These are phyloP conservation scores for Hypomontagnella monticulosa DNA, from an alignment of 495 filamentous ascomycete species.

Conservation along the genomic window DNA sequence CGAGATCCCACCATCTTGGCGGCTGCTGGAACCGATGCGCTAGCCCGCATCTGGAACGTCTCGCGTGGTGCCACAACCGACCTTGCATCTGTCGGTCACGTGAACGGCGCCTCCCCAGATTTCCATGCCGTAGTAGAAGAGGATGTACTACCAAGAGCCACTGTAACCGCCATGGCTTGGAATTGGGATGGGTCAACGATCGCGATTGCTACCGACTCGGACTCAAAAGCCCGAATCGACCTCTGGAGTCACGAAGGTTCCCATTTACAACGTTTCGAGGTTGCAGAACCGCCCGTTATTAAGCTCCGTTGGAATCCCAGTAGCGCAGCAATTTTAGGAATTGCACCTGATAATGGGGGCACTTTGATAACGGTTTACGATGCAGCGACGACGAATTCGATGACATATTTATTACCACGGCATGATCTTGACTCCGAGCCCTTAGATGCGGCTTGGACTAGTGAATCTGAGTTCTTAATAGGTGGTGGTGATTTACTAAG, in stretches of 20 bases:
- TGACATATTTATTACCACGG: conserved; percentile 53
- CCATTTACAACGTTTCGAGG: conserved; percentile 54
- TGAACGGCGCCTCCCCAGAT: conserved; percentile 51
- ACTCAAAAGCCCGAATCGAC: conserved; percentile 69
- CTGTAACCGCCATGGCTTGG: conserved; percentile 76
- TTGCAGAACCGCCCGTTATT: conserved; percentile 62
- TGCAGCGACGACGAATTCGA: conserved; percentile 48
- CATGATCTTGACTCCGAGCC: conserved; percentile 57
- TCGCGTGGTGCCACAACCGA: conserved; percentile 62
- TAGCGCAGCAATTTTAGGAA: conserved; percentile 61
- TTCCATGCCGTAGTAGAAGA: conserved; percentile 56
- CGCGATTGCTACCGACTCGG: conserved; percentile 73
- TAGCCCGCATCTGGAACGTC: conserved; percentile 82
- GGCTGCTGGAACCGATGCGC: conserved; percentile 76
- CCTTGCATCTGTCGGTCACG: conserved; percentile 55
- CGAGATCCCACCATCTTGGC: conserved; percentile 76
- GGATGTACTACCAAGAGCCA: conserved; percentile 54
- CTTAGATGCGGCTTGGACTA: conserved; percentile 69
- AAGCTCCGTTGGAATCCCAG: conserved; percentile 70
- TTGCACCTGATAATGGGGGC: conserved; percentile 62
- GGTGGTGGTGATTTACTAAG: conserved; percentile 65
- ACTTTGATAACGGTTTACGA: conserved; percentile 62
- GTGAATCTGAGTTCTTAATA: conserved; percentile 64
- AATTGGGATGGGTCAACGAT: conserved; percentile 70
- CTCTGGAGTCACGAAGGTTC: conserved; percentile 73